These are phyloP conservation scores for Entamoeba invadens DNA, from an alignment of 208 protist species.

Conservation along the genomic window DNA sequence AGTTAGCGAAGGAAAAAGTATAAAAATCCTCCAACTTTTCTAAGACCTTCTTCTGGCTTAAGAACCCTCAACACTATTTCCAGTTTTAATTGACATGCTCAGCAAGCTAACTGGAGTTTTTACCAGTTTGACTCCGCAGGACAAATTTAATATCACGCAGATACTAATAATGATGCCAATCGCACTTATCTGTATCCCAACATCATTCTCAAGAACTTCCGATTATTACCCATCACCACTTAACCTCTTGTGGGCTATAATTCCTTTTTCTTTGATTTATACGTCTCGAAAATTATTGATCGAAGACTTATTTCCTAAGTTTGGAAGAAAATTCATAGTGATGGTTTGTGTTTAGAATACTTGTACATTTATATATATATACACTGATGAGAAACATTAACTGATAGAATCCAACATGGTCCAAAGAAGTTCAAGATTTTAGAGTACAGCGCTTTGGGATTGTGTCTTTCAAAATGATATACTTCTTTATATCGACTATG, in stretches of 20 bases:
- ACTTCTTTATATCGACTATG: neutral
- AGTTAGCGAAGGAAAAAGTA: no score
- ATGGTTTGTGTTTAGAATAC: no score
- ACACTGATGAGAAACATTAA: no score
- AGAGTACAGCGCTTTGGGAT: neutral
- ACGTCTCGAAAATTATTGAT: neutral
- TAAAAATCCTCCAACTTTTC: no score
- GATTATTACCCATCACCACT: neutral
- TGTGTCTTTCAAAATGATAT: neutral
- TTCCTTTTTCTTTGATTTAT: neutral
- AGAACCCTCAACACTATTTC: neutral
- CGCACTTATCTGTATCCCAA: neutral
- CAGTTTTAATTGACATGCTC: neutral
- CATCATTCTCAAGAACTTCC: neutral
- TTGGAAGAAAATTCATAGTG: neutral
- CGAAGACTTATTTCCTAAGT: neutral
- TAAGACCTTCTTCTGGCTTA: no score
- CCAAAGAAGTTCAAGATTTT: neutral
- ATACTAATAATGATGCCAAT: neutral
- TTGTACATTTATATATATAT: no score
- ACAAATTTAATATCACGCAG: neutral
- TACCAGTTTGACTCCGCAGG: no score
- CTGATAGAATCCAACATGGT: neutral
- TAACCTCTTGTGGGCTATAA: neutral
- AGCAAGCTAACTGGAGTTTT: neutral